Evolutionary conservation across 305 asterid genomes (phyloP), one percentile per base, ranked within the genome.

Genomic region (Solanum aculeatissimum): DNA sequence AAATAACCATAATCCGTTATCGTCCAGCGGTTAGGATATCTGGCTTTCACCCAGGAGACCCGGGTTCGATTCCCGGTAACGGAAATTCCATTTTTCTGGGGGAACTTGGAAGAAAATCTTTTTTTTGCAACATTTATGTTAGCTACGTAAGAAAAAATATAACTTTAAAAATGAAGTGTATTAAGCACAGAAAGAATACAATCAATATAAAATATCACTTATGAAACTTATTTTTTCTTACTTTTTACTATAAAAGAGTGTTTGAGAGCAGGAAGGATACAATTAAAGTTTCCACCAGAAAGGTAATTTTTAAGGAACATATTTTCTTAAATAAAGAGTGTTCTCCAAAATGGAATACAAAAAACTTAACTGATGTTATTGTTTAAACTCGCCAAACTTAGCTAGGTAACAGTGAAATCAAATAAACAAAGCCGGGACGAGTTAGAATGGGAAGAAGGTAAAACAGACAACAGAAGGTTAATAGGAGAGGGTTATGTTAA

Each of bases 1-100:
- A n/a, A n/a, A n/a, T 3, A 53, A 16, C 21, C 8, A 19, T 2
- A 9, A 1, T 91, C 93, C 92, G 86, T 87, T 91, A 92, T 90
- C 92, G 95, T 91, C 95, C 96, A 92, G 93, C 89, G 94, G 96
- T 93, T 91, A 93, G 96, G 96, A 91, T 91, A 91, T 92, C 94
- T 93, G 96, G 97, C 95, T 92, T 93, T 93, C 95, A 93, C 95
- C 95, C 92, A 92, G 92, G 93, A 54, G 95, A 93, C 93, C 94
- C 94, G 95, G 93, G 97, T 93, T 92, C 93, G 88, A 93, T 91
- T 93, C 93, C 97, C 92, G 93, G 92, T 93, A 92, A 80, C 84
- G 86, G 86, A 65, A 84, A 29, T 4, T 7, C 15, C 1, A 1
- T 49, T 49, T 49, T 49, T 8, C 10, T 1, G 38, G 40, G 40